Evolutionary conservation across 208 protist genomes (phyloP), one percentile per base, ranked within the genome.

Genomic region (Crithidia bombi): DNA sequence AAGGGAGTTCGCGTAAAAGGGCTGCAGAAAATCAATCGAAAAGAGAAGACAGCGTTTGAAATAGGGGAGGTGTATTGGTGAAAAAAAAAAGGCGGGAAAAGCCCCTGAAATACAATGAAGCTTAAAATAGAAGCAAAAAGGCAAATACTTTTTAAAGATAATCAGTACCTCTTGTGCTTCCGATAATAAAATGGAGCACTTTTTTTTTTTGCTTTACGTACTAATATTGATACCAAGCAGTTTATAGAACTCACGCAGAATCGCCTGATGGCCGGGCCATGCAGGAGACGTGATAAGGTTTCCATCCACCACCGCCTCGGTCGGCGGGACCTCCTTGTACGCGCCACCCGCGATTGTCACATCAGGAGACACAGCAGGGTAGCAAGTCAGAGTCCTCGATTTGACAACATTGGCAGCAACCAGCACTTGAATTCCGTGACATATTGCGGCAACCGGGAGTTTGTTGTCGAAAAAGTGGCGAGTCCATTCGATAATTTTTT

Each of bases 401-500:
- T 73, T 66, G 2, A 75, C 23, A 6, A 81, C 77, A 35, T 63
- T 64, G 7, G 70, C 73, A 23, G 73, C 70, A n/a, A 63, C 50
- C 10, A 87, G 41, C 9, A 81, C 69, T 38, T 81, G 70, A 41
- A 73, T 74, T 9, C 77, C 78, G 57, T 79, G 71, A 38, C 69
- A 81, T 55, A 81, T 79, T 14, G 64, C 68, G 0, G 77, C 69
- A 9, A 78, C 57, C 0, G 69, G 77, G 14, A 87, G 50, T 9
- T 83, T 80, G 15, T 79, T 73, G 28, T 78, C 49, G 33, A 81
- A 81, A 39, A 87, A 87, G 74, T 77, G 41, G 21, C 55, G 46
- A 19, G 71, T 73, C 25, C 59, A 59, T 23, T 78, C 63, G 1
- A 79, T 55, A 15, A 83, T 63, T 28, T 76, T 77, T 19, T 69